Base-by-base conservation (phyloP, 192 early-diverging fungal genomes). In the Backusella morwellensis region DNA sequence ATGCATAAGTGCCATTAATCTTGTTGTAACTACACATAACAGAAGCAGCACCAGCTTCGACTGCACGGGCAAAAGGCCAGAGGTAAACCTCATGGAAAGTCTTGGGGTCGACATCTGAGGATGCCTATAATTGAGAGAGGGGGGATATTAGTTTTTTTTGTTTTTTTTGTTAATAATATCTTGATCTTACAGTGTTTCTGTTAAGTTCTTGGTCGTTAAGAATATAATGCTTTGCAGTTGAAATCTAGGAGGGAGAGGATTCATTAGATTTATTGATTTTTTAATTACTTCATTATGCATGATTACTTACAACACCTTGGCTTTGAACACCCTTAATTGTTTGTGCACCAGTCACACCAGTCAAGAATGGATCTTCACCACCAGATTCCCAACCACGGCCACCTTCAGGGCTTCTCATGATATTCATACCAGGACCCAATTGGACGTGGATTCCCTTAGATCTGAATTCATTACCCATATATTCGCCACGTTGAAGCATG, bases 11-110 rank as follows among this genome's bases (percentile, higher is more conserved):
- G 32, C 81, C 77, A 77, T 93, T 91, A n/a, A 93, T n/a, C 23
- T 36, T 21, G 71, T 92, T 92, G 82, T 92, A 92, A 9, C 84
- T 29, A 66, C 91, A 90, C 91, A 92, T 92, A 35, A 92, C 68
- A 26, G 89, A 79, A 66, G 70, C 88, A 34, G 83, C 84, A 38
- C 88, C 91, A 66, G 85, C 88, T 36, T 86, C 89, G 19, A 85
- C 72, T 21, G 76, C 77, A 19, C 81, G 87, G 66, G 88, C 80
- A 75, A 93, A 92, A n/a, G 91, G 88, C 44, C 73, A 80, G 11
- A 89, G 41, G 73, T 92, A 91, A 17, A 92, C 73, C 76, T 92
- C 90, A 35, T 88, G 88, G 11, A 92, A 67, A 9, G 90, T 85
- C 56, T 86, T 80, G 52, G 84, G 78, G 75, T 88, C 88, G 17